phyloP scores from a whole-genome alignment of 2,329 filamentous ascomycete genomes.

The Sclerotinia subarctica region DNA sequence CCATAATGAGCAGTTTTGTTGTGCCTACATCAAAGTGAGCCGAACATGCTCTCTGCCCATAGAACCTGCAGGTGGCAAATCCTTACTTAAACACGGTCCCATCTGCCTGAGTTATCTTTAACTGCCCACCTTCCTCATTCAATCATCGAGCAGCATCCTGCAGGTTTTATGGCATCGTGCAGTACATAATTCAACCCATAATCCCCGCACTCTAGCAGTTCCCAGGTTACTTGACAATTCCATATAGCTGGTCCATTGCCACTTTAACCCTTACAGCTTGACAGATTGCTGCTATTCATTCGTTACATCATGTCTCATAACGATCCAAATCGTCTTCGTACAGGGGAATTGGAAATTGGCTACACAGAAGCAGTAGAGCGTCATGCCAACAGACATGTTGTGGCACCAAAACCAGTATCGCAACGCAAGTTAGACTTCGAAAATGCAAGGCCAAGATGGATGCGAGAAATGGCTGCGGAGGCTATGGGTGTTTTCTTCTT shows the following conservation, averaged over 20 bases:
- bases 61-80: neutral
- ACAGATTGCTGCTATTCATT: neutral
- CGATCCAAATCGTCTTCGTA: conserved; percentile 29
- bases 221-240: neutral
- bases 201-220: neutral
- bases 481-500: conserved; percentile 57
- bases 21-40: neutral
- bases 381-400: conserved; percentile 50
- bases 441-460: conserved; percentile 49
- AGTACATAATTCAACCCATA: conserved; percentile 7
- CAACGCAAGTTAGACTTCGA: conserved; percentile 55
- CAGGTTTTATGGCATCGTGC: neutral
- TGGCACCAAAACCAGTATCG: conserved; percentile 49
- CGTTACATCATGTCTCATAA: conserved; percentile 17
- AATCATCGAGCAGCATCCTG: neutral
- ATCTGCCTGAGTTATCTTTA: neutral
- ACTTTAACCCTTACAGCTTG: neutral
- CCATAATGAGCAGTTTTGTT: neutral
- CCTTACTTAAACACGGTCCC: conserved; percentile 1
- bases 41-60: neutral
- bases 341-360: conserved; percentile 47
- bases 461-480: conserved; percentile 55
- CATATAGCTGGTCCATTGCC: conserved; percentile 1
- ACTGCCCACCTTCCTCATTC: conserved; percentile 5
- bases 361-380: conserved; percentile 52